Base-by-base conservation (phyloP, 2,329 filamentous ascomycete species). In the Microdochium bolleyi region DNA sequence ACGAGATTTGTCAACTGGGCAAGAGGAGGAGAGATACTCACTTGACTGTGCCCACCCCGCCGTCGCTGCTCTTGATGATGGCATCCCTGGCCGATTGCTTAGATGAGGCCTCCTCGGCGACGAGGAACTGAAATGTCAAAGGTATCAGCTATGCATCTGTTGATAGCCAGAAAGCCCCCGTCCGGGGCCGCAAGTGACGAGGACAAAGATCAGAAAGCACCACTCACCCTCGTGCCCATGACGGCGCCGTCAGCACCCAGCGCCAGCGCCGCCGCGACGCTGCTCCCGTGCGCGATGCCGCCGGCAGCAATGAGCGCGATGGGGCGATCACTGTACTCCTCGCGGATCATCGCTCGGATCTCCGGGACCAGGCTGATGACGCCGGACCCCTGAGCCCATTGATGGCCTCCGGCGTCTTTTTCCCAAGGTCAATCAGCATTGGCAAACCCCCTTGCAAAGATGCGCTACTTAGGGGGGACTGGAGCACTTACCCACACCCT, bases 371-470 rank as follows among this genome's bases (percentile, higher is more conserved):
- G 65, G 7, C 72, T 66, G 0, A 79, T 60, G 10, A 80, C 52
- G 3, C 75, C 66, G 1, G 76, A 75, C 14, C 72, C 73, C 13
- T 63, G 61, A 1, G 67, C 70, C 34, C 75, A 71, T 37, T 78
- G 77, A 56, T 80, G 78, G 0, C 78, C 78, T 8, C 77, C 77
- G 3, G 77, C 77, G 61, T 80, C 78, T 46, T 41, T 41, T 14
- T 16, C 5, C 19, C 4, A 5, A 41, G 4, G 16, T 8, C 13
- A 41, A 41, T 41, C 13, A 16, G 37, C 14, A 19, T 16, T 16
- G 14, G 19, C 19, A 4, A 7, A 4, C 14, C 37, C 4, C 4
- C 7, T 41, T 9, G 30, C 13, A 16, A 7, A 16, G 14, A 4
- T 4, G 37, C 37, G 37, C 4, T 5, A 19, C 19, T 3, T 19